Conservation (phyloP, 176 grass and related monocot genomes). For the Cenchrus purpureus region DNA sequence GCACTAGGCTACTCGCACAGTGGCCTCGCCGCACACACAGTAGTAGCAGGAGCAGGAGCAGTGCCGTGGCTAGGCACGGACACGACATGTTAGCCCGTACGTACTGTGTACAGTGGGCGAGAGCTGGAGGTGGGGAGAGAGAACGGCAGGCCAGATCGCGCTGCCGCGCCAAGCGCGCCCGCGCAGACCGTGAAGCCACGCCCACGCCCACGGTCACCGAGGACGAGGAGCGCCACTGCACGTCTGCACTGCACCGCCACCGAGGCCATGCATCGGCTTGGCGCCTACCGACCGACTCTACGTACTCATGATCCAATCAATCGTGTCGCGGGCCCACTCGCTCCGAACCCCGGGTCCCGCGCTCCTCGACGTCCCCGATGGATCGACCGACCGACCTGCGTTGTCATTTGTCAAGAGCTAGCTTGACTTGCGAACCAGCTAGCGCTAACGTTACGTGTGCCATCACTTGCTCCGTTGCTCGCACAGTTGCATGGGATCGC, state of each 20-base stretch:
- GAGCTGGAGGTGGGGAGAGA: too few species aligned
- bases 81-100: neutral
- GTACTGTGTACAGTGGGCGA: too few species aligned
- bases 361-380: too few species aligned
- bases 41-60: too few species aligned
- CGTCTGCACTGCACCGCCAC: neutral
- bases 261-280: neutral
- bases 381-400: too few species aligned
- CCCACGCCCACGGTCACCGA: neutral
- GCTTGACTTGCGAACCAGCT: neutral
- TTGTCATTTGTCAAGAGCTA: neutral
- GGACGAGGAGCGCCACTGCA: neutral
- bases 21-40: too few species aligned
- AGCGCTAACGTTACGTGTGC: neutral
- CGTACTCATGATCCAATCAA: constrained; percentile 27
- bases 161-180: too few species aligned
- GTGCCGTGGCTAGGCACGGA: neutral
- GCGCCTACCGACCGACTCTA: neutral
- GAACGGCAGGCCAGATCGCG: too few species aligned
- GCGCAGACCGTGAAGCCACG: too few species aligned
- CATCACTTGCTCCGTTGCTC: neutral
- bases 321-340: neutral
- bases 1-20: neutral
- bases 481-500: neutral
- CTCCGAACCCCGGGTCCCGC: too few species aligned